Evolutionary conservation across 805 yeast species (phyloP), one percentile per base, ranked within the genome.

Genomic region (Huiozyma naganishii): DNA sequence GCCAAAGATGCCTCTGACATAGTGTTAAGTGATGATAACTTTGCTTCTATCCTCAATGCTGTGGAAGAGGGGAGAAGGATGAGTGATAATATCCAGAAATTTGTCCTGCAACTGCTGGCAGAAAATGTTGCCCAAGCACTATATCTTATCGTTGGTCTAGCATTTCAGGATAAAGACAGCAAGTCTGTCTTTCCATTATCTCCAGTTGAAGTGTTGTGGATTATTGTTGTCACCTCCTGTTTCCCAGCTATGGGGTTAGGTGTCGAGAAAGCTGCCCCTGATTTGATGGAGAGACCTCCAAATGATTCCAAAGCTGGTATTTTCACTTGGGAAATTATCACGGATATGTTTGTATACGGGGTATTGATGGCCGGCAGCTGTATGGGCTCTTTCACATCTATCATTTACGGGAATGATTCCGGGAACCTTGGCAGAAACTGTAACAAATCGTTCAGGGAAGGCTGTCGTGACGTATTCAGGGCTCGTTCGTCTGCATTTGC

Each of bases 171-270:
- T 57, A 35, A 63, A 0, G 65, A 73, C 34, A 79, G 76, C 2
- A 70, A 68, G 45, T 84, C 95, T 5, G 95, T 87, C 6, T 86
- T 86, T 68, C 97, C 98, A 6, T 72, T 90, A 53, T 90, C 94
- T 52, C 95, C 98, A 27, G 92, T 90, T 89, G 97, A 90, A 70
- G 92, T 90, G 52, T 69, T 90, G 56, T 90, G 97, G 97, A 86
- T 90, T 59, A 90, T 90, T 62, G 92, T 90, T 44, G 74, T 90
- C 43, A 90, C 94, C 87, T 97, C 94, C 62, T 97, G 97, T 7
- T 97, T 97, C 35, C 98, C 98, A 3, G 97, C 97, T 1, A 97
- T 90, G 71, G 86, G 95, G 0, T 70, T 90, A 40, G 98, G 98
- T 48, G 94, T 92, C 34, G 98, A 90, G 65, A 92, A 95, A 4